phyloP scores from a whole-genome alignment of 2,329 filamentous ascomycete species.

The Ampelomyces quisqualis region DNA sequence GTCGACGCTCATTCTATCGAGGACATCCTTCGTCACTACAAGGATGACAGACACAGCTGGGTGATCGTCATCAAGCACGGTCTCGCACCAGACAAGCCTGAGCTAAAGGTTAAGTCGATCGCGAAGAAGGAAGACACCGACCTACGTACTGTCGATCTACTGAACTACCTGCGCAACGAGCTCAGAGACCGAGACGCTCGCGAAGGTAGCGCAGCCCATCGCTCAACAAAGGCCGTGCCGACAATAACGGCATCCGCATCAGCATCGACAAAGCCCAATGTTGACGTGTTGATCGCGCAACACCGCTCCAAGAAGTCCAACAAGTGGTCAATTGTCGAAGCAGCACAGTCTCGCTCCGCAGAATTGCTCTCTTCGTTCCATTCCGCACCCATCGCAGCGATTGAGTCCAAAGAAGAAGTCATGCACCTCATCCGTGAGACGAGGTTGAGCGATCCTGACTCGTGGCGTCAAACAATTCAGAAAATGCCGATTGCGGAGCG shows the following conservation, averaged over 20 bases:
- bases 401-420: constrained; percentile 83
- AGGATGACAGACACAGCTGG: constrained; percentile 79
- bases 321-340: constrained; percentile 80
- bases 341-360: constrained; percentile 59
- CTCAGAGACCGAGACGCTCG: constrained; percentile 74
- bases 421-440: constrained; percentile 76
- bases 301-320: constrained; percentile 91
- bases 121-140: constrained; percentile 75
- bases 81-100: constrained; percentile 55
- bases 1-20: constrained; percentile 76
- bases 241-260: constrained; percentile 21
- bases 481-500: constrained; percentile 73
- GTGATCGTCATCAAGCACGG: constrained; percentile 84
- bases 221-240: constrained; percentile 22
- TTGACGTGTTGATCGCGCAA: constrained; percentile 79
- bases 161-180: constrained; percentile 79
- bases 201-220: constrained; percentile 50
- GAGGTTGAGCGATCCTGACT: constrained; percentile 74
- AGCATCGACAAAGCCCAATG: constrained; percentile 56
- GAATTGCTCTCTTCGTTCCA: constrained; percentile 70
- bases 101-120: constrained; percentile 75
- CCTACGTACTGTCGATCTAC: constrained; percentile 68
- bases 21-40: constrained; percentile 73
- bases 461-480: constrained; percentile 81
- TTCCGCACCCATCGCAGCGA: constrained; percentile 77